Percentiles rank a stretch among this genome's conserved stretches.
Evolutionary conservation across 108 stramenopile genomes (phyloP).

Genomic region (Mediolabrus comicus): DNA sequence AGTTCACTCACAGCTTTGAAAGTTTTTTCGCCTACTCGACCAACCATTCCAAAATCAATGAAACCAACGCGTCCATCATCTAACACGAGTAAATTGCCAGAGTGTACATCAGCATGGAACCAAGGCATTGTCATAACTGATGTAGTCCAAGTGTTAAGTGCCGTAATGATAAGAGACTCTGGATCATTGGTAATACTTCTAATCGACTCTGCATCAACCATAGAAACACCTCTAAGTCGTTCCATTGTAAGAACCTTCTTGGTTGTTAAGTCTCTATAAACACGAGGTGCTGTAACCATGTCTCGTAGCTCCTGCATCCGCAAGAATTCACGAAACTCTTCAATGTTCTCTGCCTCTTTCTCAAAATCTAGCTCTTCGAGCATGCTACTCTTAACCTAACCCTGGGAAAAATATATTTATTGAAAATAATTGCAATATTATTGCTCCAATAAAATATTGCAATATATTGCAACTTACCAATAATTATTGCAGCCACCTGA

Average conservation of each 20-base stretch:
- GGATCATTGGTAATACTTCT: conserved; percentile 70
- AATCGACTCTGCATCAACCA: conserved; percentile 88
- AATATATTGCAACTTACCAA: not conserved
- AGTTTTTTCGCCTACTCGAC: conserved; percentile 84
- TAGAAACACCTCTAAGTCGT: conserved; percentile 77
- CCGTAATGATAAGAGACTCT: conserved; percentile 84
- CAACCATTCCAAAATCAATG: conserved; percentile 98
- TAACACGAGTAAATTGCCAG: conserved; percentile 78
- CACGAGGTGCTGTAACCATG: conserved; percentile 73
- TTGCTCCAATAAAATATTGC: not conserved
- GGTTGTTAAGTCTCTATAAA: conserved; percentile 66
- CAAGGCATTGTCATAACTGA: conserved; percentile 88
- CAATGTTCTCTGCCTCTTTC: conserved; percentile 88
- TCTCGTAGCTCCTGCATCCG: conserved; percentile 57
- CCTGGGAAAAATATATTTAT: not conserved
- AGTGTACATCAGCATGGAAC: conserved; percentile 98
- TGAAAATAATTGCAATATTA: not conserved
- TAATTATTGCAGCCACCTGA: not conserved
- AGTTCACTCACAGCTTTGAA: conserved; percentile 87
- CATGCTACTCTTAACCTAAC: conserved; percentile 67
- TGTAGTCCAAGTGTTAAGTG: conserved; percentile 92
- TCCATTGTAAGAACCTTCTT: conserved; percentile 93
- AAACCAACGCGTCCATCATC: conserved; percentile 94
- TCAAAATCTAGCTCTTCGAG: conserved; percentile 93
- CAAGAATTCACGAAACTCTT: conserved; percentile 88